Evolutionary conservation across 768 basidiomycete genomes (phyloP).

Genomic region (Tremella fuciformis): DNA sequence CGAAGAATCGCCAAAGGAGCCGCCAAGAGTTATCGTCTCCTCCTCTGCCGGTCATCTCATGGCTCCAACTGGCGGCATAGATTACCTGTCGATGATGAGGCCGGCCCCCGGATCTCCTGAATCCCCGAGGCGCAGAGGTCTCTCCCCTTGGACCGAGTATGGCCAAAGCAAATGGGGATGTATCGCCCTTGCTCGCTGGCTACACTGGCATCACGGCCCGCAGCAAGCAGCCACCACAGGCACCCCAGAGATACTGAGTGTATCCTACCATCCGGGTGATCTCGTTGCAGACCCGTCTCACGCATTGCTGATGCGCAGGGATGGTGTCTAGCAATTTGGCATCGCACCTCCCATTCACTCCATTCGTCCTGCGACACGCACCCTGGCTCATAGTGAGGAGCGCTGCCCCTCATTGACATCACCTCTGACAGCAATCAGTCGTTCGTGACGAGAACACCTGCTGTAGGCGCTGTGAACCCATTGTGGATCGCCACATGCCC

Average conservation of each 20-base stretch:
- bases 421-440: not conserved
- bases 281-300: not conserved
- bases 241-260: constrained; percentile 31
- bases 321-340: constrained; percentile 37
- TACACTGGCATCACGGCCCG: constrained; percentile 34
- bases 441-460: not conserved
- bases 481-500: constrained; percentile 40
- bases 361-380: constrained; percentile 12
- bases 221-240: not conserved
- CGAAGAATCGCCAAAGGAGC: constrained; percentile 12
- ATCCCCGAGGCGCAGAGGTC: constrained; percentile 16
- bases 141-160: constrained; percentile 36
- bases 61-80: constrained; percentile 34
- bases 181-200: constrained; percentile 36
- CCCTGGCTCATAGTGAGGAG: constrained; percentile 35
- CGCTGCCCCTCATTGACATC: not conserved
- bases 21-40: constrained; percentile 31
- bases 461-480: constrained; percentile 36
- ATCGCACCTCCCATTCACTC: constrained; percentile 19
- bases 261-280: constrained; percentile 43
- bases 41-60: constrained; percentile 37
- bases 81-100: constrained; percentile 26
- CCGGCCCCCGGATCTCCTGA: constrained; percentile 1
- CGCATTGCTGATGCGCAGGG: constrained; percentile 18
- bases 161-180: constrained; percentile 46